phyloP scores from a whole-genome alignment of 2,329 filamentous ascomycete genomes.

The Amauroascus verrucosus region DNA sequence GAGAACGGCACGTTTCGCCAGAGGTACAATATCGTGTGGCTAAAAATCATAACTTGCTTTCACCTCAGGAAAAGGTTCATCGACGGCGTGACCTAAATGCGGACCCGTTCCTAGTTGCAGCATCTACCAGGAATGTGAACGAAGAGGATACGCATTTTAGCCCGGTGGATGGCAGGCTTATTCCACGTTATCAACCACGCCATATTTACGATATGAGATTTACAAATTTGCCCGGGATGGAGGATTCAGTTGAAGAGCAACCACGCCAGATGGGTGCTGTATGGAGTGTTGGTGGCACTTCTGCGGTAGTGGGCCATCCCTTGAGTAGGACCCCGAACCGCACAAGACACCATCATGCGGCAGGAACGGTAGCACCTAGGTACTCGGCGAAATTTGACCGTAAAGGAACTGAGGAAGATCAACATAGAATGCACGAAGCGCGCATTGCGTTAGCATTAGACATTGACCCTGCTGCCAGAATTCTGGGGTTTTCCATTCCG shows the following conservation, averaged over 20 bases:
- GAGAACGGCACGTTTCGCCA: slow-evolving; percentile 34
- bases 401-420: slow-evolving; percentile 44
- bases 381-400: slow-evolving; percentile 49
- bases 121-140: background rate
- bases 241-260: slow-evolving; percentile 11
- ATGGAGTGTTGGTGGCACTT: slow-evolving; percentile 66
- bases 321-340: slow-evolving; percentile 48
- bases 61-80: slow-evolving; percentile 38
- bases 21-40: slow-evolving; percentile 44
- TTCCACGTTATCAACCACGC: slow-evolving; percentile 27
- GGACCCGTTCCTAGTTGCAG: slow-evolving; percentile 46
- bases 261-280: slow-evolving; percentile 52
- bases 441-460: slow-evolving; percentile 70
- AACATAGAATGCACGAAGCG: slow-evolving; percentile 58
- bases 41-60: slow-evolving; percentile 40
- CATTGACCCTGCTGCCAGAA: slow-evolving; percentile 58
- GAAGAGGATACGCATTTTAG: slow-evolving; percentile 19
- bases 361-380: slow-evolving; percentile 58
- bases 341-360: slow-evolving; percentile 53
- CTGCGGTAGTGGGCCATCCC: slow-evolving; percentile 31
- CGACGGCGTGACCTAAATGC: slow-evolving; percentile 35
- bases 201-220: slow-evolving; percentile 24
- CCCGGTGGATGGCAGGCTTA: slow-evolving; percentile 16
- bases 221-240: slow-evolving; percentile 8
- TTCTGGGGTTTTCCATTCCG: slow-evolving; percentile 47